Base-by-base conservation (phyloP, 345 rosid genomes). In the Pugionium cornutum region DNA sequence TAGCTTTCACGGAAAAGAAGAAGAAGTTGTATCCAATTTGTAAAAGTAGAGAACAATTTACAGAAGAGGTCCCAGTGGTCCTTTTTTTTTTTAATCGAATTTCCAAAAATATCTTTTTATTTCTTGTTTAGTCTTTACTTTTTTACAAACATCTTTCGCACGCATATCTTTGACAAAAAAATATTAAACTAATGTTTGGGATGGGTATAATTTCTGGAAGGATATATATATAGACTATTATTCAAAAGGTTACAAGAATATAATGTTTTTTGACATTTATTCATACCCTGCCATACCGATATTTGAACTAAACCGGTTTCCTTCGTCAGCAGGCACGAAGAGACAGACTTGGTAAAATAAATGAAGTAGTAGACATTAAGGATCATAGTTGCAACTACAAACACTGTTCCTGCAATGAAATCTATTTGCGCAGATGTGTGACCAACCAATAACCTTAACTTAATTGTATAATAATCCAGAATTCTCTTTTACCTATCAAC, bases 371-470 rank as follows among this genome's bases (percentile, higher is more conserved):
- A 94, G 29, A 94, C 81, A 48, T 94, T 90, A 39, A 90, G 92
- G 51, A 94, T 53, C 99, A 90, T 94, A 1, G 97, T 88, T 7
- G 92, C 89, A 25, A 94, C 82, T 50, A 81, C 86, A 64, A 94
- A 94, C 6, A 88, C 92, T 4, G 99, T 96, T 53, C 91, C 99
- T 2, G 99, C 89, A 47, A 90, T 78, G 66, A 94, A 94, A 94
- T 84, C 6, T 96, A 96, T 79, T 88, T 90, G 53, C 97, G 76
- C 72, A 94, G 18, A 18, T 18, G 18, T 18, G 18, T 18, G 18
- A 18, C 18, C 18, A 18, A 18, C 18, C 18, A 18, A 18, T 18
- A 18, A 18, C 18, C 18, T 18, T 18, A 18, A 18, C 18, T 18
- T 18, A 18, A 18, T 18, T 18, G 18, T 18, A 18, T 18, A 18